Conservation (phyloP, 495 filamentous ascomycete species). For the Lasiosphaeria hispida region DNA sequence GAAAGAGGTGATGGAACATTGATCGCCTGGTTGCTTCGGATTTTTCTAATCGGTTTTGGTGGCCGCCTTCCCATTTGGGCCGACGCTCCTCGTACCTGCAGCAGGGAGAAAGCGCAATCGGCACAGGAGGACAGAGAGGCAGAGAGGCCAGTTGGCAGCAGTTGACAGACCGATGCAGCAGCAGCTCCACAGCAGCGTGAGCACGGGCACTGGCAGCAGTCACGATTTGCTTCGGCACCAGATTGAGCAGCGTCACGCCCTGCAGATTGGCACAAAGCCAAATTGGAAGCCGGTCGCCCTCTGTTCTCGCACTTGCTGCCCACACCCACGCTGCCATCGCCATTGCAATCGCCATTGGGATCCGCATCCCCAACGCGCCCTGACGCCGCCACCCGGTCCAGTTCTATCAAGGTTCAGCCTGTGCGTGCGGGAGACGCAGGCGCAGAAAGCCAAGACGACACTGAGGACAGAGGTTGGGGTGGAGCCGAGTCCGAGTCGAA, state of each 20-base stretch:
- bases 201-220: background rate
- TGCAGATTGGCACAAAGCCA: slow-evolving; percentile 11
- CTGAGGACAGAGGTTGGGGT: background rate
- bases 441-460: background rate
- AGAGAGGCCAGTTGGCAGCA: background rate
- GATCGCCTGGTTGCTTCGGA: background rate
- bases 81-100: slow-evolving; percentile 1
- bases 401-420: slow-evolving; percentile 5
- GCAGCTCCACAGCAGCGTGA: background rate
- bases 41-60: background rate
- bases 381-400: background rate
- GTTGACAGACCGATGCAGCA: slow-evolving; percentile 1
- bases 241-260: background rate
- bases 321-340: slow-evolving; percentile 1
- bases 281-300: no score
- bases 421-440: background rate
- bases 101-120: background rate
- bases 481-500: background rate
- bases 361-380: background rate
- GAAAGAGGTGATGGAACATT: background rate
- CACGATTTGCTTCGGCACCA: background rate
- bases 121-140: no score
- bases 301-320: background rate
- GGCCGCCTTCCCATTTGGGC: background rate
- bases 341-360: background rate